A percentile compares a stretch with the other conserved stretches of the same genome.
Evolutionary conservation across 805 yeast species (phyloP).

Genomic region (Wickerhamiella musiphila): DNA sequence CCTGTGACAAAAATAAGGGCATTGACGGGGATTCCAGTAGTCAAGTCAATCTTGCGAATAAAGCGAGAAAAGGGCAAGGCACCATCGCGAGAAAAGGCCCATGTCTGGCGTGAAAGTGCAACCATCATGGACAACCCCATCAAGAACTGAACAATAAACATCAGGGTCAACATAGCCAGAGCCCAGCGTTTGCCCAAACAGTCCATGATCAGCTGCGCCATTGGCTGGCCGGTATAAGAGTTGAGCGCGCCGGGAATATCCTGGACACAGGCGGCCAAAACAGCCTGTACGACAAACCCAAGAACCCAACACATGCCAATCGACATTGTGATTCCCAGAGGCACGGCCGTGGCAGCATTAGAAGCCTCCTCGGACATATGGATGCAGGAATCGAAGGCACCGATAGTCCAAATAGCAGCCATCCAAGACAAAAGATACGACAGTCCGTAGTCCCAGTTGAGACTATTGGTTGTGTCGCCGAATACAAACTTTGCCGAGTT

Average conservation of each 20-base stretch:
- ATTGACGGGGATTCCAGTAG: constrained; percentile 42
- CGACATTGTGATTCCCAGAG: constrained; percentile 45
- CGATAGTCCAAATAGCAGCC: constrained; percentile 63
- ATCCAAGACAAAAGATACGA: constrained; percentile 36
- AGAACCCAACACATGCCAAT: constrained; percentile 39
- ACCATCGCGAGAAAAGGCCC: constrained; percentile 65
- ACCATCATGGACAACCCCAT: constrained; percentile 49
- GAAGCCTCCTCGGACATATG: constrained; percentile 59
- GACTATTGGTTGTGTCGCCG: constrained; percentile 31
- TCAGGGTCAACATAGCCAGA: constrained; percentile 40
- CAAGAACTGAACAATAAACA: constrained; percentile 42
- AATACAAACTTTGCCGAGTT: constrained; percentile 39
- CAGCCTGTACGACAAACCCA: constrained; percentile 40
- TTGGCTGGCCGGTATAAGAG: constrained; percentile 38
- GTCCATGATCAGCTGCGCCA: constrained; percentile 48
- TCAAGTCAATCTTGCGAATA: constrained; percentile 40
- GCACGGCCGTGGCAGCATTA: constrained; percentile 45
- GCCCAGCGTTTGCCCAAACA: constrained; percentile 51
- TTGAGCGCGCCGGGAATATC: constrained; percentile 22
- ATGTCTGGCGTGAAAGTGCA: constrained; percentile 52
- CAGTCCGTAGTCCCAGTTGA: constrained; percentile 44
- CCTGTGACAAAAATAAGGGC: constrained; percentile 40
- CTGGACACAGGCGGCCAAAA: constrained; percentile 31
- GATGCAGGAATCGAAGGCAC: constrained; percentile 54
- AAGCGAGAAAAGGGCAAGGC: constrained; percentile 46